Evolutionary conservation across 768 basidiomycete genomes (phyloP), one percentile per base, ranked within the genome.

Genomic region (Infundibulicybe gibba): DNA sequence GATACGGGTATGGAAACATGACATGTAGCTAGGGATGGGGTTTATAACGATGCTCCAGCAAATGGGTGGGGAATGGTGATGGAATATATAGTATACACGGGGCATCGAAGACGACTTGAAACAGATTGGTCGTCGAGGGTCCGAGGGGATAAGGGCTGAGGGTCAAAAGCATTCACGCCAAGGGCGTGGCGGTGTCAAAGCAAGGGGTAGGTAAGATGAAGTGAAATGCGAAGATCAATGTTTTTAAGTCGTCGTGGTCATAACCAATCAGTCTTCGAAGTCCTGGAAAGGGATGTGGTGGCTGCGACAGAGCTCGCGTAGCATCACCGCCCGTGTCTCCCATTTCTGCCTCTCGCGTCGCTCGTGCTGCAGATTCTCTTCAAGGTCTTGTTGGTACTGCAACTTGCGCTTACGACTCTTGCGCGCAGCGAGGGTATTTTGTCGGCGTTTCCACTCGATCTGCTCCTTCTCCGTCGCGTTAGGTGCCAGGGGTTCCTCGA

Each of bases 371-470:
- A 79, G 58, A n/a, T 53, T 65, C 8, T 68, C 61, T 69, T 87
- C 81, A 37, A 91, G 61, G 46, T 75, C 71, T 47, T 76, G 74
- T 59, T 87, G 79, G 54, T 87, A 76, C 65, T 81, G 76, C 32
- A 84, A 64, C 74, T 90, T 92, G 40, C 90, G 75, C 75, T 80
- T 80, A 10, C 89, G 72, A 54, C 80, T 83, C 40, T 86, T 76
- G 3, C 90, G 74, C 15, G 90, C 90, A 0, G 90, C 90, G 6
- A 90, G 61, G 4, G 88, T 90, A 58, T 91, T 92, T 64, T 85
- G 82, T 5, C 84, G 75, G 40, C 90, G 77, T 74, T 91, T 92
- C 43, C 75, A 76, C 64, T 84, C 85, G 53, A 90, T 89, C 52
- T 82, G 81, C 54, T 84, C 78, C 50, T 72, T 61, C 62, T 81